Conservation (phyloP, 2,329 filamentous ascomycete species). For the Phialemoniopsis sp. region DNA sequence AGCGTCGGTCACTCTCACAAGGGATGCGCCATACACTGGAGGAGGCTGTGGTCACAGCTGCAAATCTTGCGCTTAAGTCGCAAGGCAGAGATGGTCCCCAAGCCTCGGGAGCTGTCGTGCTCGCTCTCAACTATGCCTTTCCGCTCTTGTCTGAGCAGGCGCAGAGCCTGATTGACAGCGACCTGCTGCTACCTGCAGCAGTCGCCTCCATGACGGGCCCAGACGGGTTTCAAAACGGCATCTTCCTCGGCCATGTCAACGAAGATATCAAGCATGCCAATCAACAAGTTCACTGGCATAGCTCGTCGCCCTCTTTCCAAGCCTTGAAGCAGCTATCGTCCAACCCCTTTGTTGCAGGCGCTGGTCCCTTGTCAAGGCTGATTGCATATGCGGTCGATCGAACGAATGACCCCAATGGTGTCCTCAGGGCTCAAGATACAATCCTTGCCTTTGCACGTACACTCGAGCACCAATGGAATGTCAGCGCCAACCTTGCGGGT, state of each 20-base stretch:
- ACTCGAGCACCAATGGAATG: constrained; percentile 68
- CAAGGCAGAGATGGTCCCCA: constrained; percentile 31
- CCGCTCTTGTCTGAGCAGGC: constrained; percentile 62
- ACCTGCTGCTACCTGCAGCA: constrained; percentile 65
- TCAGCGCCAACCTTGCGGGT: constrained; percentile 63
- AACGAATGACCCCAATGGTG: constrained; percentile 18
- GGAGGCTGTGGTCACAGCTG: constrained; percentile 66
- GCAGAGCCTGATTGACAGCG: constrained; percentile 57
- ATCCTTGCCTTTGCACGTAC: constrained; percentile 63
- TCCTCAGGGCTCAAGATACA: constrained; percentile 43
- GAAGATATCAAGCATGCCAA: constrained; percentile 56
- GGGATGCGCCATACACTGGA: constrained; percentile 66
- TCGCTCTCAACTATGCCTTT: constrained; percentile 75
- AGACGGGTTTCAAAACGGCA: constrained; percentile 72
- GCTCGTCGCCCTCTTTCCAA: constrained; percentile 54
- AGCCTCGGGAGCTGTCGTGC: constrained; percentile 51
- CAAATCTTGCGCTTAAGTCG: constrained; percentile 68
- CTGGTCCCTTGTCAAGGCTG: constrained; percentile 64
- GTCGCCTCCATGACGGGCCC: constrained; percentile 63
- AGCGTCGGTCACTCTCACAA: constrained; percentile 58
- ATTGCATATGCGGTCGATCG: constrained; percentile 61
- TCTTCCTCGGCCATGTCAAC: constrained; percentile 66
- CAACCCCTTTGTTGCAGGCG: constrained; percentile 58
- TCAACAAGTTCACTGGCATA: constrained; percentile 61
- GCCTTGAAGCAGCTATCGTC: constrained; percentile 54